These are phyloP conservation scores for Rhodotorula sp. DNA, from an alignment of 1,284 basidiomycete species.

Conservation along the genomic window DNA sequence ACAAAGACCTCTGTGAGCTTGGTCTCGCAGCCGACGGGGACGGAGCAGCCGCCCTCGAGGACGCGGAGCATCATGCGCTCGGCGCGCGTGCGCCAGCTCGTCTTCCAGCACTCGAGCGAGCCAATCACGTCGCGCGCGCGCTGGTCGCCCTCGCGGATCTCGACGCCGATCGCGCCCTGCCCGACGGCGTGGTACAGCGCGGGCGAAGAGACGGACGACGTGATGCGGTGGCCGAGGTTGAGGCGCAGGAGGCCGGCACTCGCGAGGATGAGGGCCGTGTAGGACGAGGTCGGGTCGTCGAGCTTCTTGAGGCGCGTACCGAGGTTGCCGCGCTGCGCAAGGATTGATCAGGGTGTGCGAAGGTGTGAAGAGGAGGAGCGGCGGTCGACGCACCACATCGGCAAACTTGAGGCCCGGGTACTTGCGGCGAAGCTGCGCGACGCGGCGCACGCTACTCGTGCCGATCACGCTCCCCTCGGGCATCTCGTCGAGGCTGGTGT, in stretches of 20 bases:
- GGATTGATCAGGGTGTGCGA: background rate
- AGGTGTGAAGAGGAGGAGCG: background rate
- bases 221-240: slow-evolving; percentile 66
- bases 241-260: slow-evolving; percentile 89
- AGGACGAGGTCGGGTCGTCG: slow-evolving; percentile 79
- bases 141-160: slow-evolving; percentile 72
- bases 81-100: slow-evolving; percentile 66
- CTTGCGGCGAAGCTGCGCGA: slow-evolving; percentile 82
- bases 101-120: slow-evolving; percentile 62
- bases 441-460: slow-evolving; percentile 87
- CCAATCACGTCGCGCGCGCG: slow-evolving; percentile 65
- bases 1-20: slow-evolving; percentile 40
- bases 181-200: slow-evolving; percentile 89
- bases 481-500: slow-evolving; percentile 77
- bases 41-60: slow-evolving; percentile 94
- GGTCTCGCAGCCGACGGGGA: slow-evolving; percentile 87
- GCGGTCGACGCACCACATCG: slow-evolving; percentile 68
- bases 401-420: slow-evolving; percentile 80
- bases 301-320: slow-evolving; percentile 85
- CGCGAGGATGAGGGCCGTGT: slow-evolving; percentile 87
- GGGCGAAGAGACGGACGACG: slow-evolving; percentile 67
- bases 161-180: slow-evolving; percentile 88
- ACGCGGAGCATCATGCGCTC: slow-evolving; percentile 84
- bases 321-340: slow-evolving; percentile 56
- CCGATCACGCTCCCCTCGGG: slow-evolving; percentile 88